Evolutionary conservation across 495 filamentous ascomycete species (phyloP), one percentile per base, ranked within the genome.

Genomic region (Hypoxylon lenormandii): DNA sequence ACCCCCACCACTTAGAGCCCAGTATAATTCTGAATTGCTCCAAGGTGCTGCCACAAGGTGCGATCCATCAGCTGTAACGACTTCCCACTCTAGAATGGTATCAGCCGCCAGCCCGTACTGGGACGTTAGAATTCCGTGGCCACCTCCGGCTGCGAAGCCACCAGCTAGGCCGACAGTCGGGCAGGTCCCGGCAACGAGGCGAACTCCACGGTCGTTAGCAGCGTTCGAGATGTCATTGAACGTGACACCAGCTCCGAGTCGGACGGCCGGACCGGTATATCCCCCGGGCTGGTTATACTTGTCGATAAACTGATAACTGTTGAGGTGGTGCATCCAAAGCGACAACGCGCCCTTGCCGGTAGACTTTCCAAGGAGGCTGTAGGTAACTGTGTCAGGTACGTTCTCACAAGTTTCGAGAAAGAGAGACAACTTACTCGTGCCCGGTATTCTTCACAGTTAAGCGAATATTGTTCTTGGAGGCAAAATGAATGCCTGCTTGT

Each of bases 241-340:
- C 11, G 30, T 36, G 30, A 87, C 76, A 18, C 87, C 88, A 5
- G 86, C 78, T 10, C 86, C 85, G 49, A 89, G 49, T 49, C 81
- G 82, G 23, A 85, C 72, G 1, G 83, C 85, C 0, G 80, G 72
- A 0, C 84, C 85, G 3, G 47, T 69, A 69, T 83, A 86, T 51
- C 51, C 21, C n/a, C n/a, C n/a, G 0, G 48, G 40, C 22, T 64
- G 65, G 1, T 42, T 36, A 67, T 82, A 83, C 16, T 76, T 51
- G 30, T 71, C 28, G 30, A 78, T 56, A 26, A 80, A 70, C 4
- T 76, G 36, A 5, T 81, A 76, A 2, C 75, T 59, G 69, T 87
- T 87, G 15, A 90, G 72, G 36, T 85, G 74, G 56, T 86, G 83
- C 0, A 83, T 90, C 86, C 86, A 90, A 37, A 90, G 70, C 10